These are phyloP conservation scores for Penstemon eatonii DNA, from an alignment of 257 asterid genomes.

Conservation along the genomic window DNA sequence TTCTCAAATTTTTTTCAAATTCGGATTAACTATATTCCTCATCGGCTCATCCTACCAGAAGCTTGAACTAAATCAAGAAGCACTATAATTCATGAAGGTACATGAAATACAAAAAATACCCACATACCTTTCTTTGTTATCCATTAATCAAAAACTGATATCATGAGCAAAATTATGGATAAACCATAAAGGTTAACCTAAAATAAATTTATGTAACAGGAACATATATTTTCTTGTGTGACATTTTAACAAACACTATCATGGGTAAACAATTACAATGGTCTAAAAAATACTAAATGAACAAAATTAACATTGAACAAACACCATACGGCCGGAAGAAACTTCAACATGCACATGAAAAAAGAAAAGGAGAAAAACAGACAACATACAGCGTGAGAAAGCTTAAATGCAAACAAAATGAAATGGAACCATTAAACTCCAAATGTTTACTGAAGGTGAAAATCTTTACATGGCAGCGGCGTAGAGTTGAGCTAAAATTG, in stretches of 20 bases:
- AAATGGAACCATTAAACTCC: no score
- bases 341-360: no score
- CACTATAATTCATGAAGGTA: neutral
- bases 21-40: neutral
- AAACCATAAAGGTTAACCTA: no score
- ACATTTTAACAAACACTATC: no score
- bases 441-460: neutral
- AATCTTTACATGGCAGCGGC: neutral
- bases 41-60: neutral
- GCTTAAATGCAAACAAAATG: neutral
- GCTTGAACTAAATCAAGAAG: neutral
- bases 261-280: no score
- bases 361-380: no score
- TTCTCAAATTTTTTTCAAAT: neutral
- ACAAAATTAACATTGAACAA: no score
- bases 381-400: neutral
- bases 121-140: neutral
- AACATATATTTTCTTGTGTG: no score
- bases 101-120: neutral
- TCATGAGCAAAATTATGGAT: neutral
- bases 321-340: no score
- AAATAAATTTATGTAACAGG: no score
- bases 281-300: no score
- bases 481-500: constrained; percentile 14
- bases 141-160: neutral